Percentiles rank a stretch among this genome's conserved stretches.
These are phyloP conservation scores for Sporisorium graminicola DNA, from an alignment of 1,284 basidiomycete genomes.

Conservation along the genomic window DNA sequence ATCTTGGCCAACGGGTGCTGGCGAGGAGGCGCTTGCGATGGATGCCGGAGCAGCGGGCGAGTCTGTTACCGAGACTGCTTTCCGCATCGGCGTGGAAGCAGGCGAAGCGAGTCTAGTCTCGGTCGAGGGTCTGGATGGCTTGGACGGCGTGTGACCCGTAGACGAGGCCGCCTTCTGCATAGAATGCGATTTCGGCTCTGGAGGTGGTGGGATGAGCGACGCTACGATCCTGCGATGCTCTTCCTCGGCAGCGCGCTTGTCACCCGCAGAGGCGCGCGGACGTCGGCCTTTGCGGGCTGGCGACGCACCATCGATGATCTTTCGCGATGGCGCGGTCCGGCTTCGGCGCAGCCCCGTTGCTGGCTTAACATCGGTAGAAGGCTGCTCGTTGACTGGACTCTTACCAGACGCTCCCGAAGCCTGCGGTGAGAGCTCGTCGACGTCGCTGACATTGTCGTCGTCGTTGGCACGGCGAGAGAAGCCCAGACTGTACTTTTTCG, in stretches of 20 bases:
- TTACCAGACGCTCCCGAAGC: constrained; percentile 24
- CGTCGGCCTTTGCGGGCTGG: constrained; percentile 36
- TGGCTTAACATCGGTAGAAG: constrained; percentile 13
- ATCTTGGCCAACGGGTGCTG: constrained; percentile 12
- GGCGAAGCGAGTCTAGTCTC: constrained; percentile 19
- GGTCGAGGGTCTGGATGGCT: constrained; percentile 17
- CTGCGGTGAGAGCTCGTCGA: constrained; percentile 28
- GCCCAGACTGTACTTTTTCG: constrained; percentile 24
- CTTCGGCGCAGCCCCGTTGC: constrained; percentile 44
- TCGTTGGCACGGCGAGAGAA: constrained; percentile 20
- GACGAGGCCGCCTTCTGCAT: constrained; percentile 43
- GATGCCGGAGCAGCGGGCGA: constrained; percentile 17
- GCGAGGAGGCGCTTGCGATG: constrained; percentile 20
- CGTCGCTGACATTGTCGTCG: constrained; percentile 24
- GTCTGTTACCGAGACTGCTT: constrained; percentile 32
- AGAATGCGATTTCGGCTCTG: constrained; percentile 32
- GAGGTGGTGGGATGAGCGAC: constrained; percentile 43
- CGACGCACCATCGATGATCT: constrained; percentile 35
- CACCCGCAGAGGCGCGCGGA: constrained; percentile 48
- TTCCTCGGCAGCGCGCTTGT: constrained; percentile 40
- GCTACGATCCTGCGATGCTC: constrained; percentile 46
- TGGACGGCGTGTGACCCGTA: constrained; percentile 25
- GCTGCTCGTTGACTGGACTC: constrained; percentile 12
- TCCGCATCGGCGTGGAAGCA: constrained; percentile 42
- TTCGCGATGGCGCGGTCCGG: constrained; percentile 47